Evolutionary conservation across 2,329 filamentous ascomycete genomes (phyloP).

Genomic region (Sporothrix inflata): DNA sequence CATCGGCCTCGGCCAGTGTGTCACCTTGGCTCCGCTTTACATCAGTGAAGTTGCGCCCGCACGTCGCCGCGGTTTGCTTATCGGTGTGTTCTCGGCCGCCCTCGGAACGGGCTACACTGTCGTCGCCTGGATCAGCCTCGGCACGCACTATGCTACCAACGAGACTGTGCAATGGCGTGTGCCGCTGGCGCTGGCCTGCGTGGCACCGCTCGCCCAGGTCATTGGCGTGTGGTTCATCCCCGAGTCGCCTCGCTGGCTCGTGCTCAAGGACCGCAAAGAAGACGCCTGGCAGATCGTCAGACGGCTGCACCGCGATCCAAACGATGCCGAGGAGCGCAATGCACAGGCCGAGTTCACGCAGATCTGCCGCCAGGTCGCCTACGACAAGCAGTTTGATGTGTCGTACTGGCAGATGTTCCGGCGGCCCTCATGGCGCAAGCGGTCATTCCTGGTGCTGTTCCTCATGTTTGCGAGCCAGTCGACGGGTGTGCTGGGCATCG

Average conservation of each 20-base stretch:
- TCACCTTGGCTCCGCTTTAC: constrained; percentile 30
- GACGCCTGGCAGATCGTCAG: constrained; percentile 41
- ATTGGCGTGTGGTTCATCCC: constrained; percentile 45
- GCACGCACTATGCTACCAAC: constrained; percentile 24
- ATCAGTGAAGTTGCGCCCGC: constrained; percentile 30
- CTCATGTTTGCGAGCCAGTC: constrained; percentile 26
- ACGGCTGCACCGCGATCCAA: constrained; percentile 45
- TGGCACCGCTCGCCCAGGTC: constrained; percentile 45
- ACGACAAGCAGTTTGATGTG: constrained; percentile 42
- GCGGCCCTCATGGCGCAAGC: constrained; percentile 45
- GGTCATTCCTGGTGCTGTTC: constrained; percentile 44
- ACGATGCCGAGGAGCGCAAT: constrained; percentile 42
- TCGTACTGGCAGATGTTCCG: constrained; percentile 44
- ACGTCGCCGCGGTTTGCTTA: constrained; percentile 27
- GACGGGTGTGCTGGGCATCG: constrained; percentile 22
- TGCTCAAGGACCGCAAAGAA: constrained; percentile 17
- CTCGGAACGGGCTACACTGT: constrained; percentile 30
- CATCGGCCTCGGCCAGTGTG: constrained; percentile 30
- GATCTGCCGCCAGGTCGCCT: constrained; percentile 49
- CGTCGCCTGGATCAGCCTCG: constrained; percentile 30
- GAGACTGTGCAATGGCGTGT: constrained; percentile 43
- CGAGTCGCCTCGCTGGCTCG: constrained; percentile 47
- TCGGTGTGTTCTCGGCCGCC: constrained; percentile 29
- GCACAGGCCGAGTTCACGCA: constrained; percentile 48
- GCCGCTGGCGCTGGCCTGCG: constrained; percentile 48